Evolutionary conservation across 345 rosid genomes (phyloP).

Genomic region (Citrus maxima): DNA sequence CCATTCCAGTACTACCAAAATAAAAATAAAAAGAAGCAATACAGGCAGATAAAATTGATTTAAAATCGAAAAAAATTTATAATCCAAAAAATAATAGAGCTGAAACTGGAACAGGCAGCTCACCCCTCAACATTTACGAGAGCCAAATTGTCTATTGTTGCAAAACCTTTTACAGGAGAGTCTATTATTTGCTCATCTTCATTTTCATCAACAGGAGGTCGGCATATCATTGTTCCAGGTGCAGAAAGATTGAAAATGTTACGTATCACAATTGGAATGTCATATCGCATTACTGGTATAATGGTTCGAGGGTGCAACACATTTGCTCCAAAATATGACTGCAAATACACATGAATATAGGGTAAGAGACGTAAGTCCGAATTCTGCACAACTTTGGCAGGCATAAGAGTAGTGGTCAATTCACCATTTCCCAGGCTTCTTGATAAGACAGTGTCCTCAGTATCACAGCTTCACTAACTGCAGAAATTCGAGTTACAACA

Average conservation of each 20-base stretch:
- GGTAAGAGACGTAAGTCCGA: constrained; percentile 17
- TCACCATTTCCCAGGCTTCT: constrained; percentile 99
- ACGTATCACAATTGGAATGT: constrained; percentile 92
- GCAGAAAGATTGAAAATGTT: constrained; percentile 87
- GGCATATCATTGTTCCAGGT: constrained; percentile 88
- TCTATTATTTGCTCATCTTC: constrained; percentile 45
- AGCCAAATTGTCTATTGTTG: constrained; percentile 94
- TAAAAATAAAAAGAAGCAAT: constrained; percentile 1
- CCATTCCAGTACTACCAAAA: constrained; percentile 89
- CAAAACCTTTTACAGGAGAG: constrained; percentile 89
- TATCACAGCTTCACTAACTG: constrained; percentile 97
- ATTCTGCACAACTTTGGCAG: constrained; percentile 15
- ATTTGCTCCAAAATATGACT: constrained; percentile 99
- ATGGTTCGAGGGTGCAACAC: constrained; percentile 99
- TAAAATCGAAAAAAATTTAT: background rate
- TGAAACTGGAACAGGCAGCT: constrained; percentile 15
- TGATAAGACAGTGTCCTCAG: constrained; percentile 85
- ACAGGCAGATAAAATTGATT: background rate
- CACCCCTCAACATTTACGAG: constrained; percentile 99
- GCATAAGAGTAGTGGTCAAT: constrained; percentile 17
- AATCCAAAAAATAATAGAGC: background rate
- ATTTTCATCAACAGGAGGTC: constrained; percentile 38
- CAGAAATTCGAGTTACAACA: constrained; percentile 25
- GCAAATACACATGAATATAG: constrained; percentile 34
- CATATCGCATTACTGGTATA: constrained; percentile 89